Conservation (phyloP, 129 eudicot species). For the Ambrosia artemisiifolia region DNA sequence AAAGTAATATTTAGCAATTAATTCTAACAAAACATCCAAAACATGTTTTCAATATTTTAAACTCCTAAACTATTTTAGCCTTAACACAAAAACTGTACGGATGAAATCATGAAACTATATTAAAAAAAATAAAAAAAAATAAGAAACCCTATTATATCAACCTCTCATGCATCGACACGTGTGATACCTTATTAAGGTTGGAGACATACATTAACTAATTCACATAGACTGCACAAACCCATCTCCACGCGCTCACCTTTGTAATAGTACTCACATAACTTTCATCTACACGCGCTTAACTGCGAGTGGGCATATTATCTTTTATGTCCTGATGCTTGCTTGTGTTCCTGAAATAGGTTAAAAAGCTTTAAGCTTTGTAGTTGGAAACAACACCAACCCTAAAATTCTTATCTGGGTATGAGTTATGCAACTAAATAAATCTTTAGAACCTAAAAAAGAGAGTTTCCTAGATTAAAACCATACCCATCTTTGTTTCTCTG, state of each 20-base stretch:
- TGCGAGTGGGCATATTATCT: constrained; percentile 15
- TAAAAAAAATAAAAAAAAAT: neutral
- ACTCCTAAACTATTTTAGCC: neutral
- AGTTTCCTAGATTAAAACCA: constrained; percentile 14
- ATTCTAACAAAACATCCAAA: neutral
- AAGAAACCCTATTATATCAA: constrained; percentile 17
- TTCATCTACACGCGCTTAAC: neutral
- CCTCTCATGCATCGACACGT: constrained; percentile 33
- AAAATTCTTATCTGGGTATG: constrained; percentile 38
- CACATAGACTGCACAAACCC: constrained; percentile 10
- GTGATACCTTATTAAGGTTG: constrained; percentile 35
- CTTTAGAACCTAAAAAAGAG: constrained; percentile 21
- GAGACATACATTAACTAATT: constrained; percentile 39
- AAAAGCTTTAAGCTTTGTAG: constrained; percentile 41
- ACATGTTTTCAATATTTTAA: neutral
- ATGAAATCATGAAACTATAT: neutral
- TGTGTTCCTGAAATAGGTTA: constrained; percentile 42
- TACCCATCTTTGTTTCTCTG: neutral
- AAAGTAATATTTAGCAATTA: neutral
- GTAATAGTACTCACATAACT: neutral
- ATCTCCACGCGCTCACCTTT: constrained; percentile 22
- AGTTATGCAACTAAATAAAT: constrained; percentile 24
- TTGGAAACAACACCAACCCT: constrained; percentile 43
- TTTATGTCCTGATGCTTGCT: constrained; percentile 24
- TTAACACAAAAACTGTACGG: neutral